Base-by-base conservation (phyloP, 176 grass and related monocot genomes). In the Carex myosuroides region DNA sequence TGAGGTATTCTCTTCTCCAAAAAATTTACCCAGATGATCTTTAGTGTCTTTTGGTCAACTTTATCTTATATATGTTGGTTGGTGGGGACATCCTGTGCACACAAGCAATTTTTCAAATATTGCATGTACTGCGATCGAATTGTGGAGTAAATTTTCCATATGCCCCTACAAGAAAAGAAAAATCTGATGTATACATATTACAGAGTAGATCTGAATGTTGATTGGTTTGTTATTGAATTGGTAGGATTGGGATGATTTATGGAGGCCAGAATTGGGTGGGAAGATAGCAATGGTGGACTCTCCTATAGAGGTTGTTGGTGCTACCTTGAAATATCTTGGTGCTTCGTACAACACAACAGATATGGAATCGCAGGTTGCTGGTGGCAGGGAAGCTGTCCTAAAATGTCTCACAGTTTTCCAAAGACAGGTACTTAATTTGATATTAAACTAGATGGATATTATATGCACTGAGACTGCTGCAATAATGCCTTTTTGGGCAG, bases 241-340 rank as follows among this genome's bases (percentile, higher is more conserved):
- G 33, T 62, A 97, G 95, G 95, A 94, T 84, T 98, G 95, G 95
- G 82, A 86, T 8, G 92, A 98, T 87, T 91, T 98, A 66, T 94
- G 95, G 95, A 93, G 89, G 69, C 89, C 92, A 85, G 95, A 98
- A 74, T 88, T 98, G 85, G 64, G 89, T 10, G 92, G 92, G 29
- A 98, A 89, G 81, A 94, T 98, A 90, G 83, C 91, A 65, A 98
- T 98, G 95, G 79, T 98, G 44, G 90, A 94, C 89, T 94, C 87
- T 89, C 88, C 95, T 80, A 87, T 92, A 88, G 95, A 98, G 81
- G 83, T 98, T n/a, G 85, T 98, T 86, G 93, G 96, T 89, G 93
- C 91, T 77, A 84, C 91, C 59, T 88, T 95, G 81, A 98, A 98
- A 75, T 83, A 89, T 89, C 87, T 95, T 21, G 92, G 92, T 9